Conservation (phyloP, 2,329 filamentous ascomycete species). For the Ceratocystis cacaofunesta region DNA sequence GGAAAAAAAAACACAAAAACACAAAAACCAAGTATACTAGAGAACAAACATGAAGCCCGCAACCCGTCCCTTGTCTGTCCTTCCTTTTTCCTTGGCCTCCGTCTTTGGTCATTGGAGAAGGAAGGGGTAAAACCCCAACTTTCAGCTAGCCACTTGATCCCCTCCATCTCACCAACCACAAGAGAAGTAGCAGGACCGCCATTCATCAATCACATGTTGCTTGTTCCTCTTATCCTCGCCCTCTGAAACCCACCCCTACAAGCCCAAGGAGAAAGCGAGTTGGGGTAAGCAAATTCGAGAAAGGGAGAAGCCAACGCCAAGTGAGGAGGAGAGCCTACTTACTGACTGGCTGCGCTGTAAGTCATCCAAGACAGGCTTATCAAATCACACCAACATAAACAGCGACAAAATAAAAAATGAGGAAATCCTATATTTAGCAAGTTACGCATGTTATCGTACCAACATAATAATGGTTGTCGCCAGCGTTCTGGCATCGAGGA, state of each 20-base stretch:
- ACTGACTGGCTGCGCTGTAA: not conserved
- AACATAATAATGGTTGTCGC: no score
- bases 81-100: not conserved
- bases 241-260: not conserved
- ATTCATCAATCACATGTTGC: not conserved
- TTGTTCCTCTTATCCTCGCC: not conserved
- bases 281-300: not conserved
- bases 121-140: not conserved
- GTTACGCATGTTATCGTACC: no score
- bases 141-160: not conserved
- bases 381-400: no score
- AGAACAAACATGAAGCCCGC: no score
- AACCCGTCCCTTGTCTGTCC: no score
- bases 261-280: not conserved
- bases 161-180: not conserved
- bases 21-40: no score
- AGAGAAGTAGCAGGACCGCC: not conserved
- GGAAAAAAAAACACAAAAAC: no score
- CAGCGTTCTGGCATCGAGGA: no score
- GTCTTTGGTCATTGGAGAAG: no score
- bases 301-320: not conserved
- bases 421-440: no score
- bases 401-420: no score
- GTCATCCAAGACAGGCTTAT: no score
- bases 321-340: not conserved